Conservation (phyloP, 768 basidiomycete species). For the Termitomyces sp. region DNA sequence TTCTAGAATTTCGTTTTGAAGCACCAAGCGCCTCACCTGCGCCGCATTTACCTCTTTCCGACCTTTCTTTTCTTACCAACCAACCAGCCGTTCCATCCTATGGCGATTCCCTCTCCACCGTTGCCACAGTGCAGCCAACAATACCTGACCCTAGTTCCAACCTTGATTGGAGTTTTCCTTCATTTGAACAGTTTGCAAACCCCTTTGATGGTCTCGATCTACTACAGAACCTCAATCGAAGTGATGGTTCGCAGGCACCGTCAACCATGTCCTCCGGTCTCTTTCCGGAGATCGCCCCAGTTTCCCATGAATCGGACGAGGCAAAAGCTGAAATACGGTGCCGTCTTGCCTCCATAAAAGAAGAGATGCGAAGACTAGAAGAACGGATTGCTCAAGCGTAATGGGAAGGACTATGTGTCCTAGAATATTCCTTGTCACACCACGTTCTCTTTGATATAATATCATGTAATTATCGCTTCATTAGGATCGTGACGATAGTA, state of each 20-base stretch:
- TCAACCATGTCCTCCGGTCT: not conserved
- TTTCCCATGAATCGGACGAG: not conserved
- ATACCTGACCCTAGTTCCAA: not conserved
- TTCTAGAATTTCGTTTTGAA: not conserved
- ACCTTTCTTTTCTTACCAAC: conserved; percentile 2
- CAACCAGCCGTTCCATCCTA: not conserved
- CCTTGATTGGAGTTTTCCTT: not conserved
- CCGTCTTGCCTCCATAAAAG: conserved; percentile 5
- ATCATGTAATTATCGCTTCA: too few relatives aligned
- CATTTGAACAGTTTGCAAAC: not conserved
- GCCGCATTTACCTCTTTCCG: not conserved
- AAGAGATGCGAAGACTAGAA: conserved; percentile 7
- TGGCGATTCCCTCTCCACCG: not conserved
- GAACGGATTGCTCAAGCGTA: too few relatives aligned
- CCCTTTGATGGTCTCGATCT: not conserved
- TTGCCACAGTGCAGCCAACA: not conserved
- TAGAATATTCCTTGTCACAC: too few relatives aligned
- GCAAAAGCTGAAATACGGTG: conserved; percentile 1
- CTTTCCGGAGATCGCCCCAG: not conserved
- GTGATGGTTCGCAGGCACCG: not conserved
- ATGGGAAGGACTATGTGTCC: too few relatives aligned
- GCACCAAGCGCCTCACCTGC: not conserved
- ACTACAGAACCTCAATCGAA: not conserved
- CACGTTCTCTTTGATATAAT: too few relatives aligned
- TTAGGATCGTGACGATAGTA: too few relatives aligned